Evolutionary conservation across 208 protist genomes (phyloP).

Genomic region (Trypanosomatidae sp.): DNA sequence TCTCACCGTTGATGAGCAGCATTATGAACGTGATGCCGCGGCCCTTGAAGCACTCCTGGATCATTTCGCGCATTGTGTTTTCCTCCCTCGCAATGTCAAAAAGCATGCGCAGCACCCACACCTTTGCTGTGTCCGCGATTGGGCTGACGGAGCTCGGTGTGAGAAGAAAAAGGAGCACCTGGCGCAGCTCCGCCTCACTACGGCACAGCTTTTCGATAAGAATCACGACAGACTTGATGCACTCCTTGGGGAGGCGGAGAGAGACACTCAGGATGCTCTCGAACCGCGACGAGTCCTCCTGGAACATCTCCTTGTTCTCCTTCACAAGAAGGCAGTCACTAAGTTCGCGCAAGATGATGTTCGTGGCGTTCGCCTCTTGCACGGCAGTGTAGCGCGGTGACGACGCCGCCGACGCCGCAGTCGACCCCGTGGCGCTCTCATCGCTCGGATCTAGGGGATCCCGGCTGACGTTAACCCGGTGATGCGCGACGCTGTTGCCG

Average conservation of each 20-base stretch:
- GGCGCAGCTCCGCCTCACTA: conserved; percentile 56
- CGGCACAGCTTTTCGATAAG: conserved; percentile 89
- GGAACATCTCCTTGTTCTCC: conserved; percentile 72
- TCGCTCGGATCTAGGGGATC: conserved; percentile 1
- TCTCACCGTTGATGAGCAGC: conserved; percentile 64
- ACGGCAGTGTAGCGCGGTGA: not conserved
- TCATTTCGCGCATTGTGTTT: conserved; percentile 61
- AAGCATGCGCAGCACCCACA: conserved; percentile 85
- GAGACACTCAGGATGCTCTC: conserved; percentile 53
- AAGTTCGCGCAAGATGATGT: conserved; percentile 80
- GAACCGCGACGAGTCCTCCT: conserved; percentile 53
- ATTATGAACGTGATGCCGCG: conserved; percentile 62
- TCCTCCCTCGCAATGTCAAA: conserved; percentile 82
- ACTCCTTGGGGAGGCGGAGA: conserved; percentile 59
- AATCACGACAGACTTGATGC: conserved; percentile 73
- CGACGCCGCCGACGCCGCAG: conserved; percentile 2
- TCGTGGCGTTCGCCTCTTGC: conserved; percentile 30
- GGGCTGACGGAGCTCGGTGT: conserved; percentile 22
- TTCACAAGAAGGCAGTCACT: conserved; percentile 68
- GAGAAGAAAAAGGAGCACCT: conserved; percentile 64
- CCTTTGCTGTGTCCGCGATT: conserved; percentile 61
- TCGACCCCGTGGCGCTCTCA: conserved; percentile 7
- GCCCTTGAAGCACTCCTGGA: conserved; percentile 61
- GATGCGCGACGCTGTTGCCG: conserved; percentile 2
- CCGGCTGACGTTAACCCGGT: not conserved